A percentile compares a stretch with the other conserved stretches of the same genome.
phyloP scores from a whole-genome alignment of 805 yeast species.

The Blastobotrys chiropterorum region DNA sequence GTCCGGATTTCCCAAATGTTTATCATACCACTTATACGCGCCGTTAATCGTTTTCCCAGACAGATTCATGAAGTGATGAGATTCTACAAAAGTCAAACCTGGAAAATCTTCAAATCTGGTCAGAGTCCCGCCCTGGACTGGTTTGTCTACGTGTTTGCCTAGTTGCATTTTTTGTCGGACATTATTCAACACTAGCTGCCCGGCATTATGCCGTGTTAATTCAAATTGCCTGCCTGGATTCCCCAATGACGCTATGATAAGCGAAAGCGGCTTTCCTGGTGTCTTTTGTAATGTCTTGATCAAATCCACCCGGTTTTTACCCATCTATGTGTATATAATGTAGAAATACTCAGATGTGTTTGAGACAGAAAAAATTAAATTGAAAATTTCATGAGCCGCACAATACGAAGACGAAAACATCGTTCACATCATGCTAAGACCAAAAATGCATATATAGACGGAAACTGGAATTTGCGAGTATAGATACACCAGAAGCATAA shows the following conservation, averaged over 20 bases:
- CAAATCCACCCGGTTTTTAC: neutral
- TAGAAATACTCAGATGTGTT: too few relatives aligned
- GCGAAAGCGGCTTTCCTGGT: conserved; percentile 1
- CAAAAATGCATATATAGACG: too few relatives aligned
- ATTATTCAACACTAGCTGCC: conserved; percentile 48
- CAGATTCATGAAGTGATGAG: conserved; percentile 60
- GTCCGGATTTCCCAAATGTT: conserved; percentile 15
- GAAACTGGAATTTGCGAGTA: too few relatives aligned
- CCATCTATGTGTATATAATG: neutral
- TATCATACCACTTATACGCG: conserved; percentile 38
- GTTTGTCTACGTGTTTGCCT: conserved; percentile 7
- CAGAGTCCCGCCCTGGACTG: conserved; percentile 19
- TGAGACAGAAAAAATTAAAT: neutral
- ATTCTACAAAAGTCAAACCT: conserved; percentile 42
- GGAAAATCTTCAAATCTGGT: conserved; percentile 15
- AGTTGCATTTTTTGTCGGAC: conserved; percentile 6
- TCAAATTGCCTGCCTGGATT: conserved; percentile 63
- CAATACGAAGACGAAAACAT: too few relatives aligned
- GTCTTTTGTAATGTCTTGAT: neutral
- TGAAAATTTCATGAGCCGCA: neutral
- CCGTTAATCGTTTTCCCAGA: conserved; percentile 55
- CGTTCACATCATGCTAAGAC: too few relatives aligned
- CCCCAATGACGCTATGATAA: conserved; percentile 47
- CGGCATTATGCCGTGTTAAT: conserved; percentile 73
- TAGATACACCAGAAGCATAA: too few relatives aligned